Conservation (phyloP, 441 rosid species). For the Jatropha podagrica region DNA sequence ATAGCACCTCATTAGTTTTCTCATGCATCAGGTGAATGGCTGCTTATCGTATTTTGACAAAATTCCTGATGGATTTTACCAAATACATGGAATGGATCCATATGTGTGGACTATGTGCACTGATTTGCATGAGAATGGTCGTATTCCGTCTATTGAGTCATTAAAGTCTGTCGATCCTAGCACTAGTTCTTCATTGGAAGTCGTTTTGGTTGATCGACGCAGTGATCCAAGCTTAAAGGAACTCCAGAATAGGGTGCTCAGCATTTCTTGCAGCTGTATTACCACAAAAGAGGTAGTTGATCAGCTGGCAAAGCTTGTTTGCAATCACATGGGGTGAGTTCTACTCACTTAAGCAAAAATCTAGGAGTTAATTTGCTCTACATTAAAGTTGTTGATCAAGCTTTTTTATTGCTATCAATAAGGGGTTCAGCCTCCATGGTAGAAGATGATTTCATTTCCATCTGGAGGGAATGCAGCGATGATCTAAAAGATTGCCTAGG, state of each 20-base stretch:
- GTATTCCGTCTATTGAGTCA: constrained; percentile 85
- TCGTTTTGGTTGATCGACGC: constrained; percentile 69
- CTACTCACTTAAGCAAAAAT: constrained; percentile 15
- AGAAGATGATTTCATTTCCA: constrained; percentile 68
- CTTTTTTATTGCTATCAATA: constrained; percentile 32
- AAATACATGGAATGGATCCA: constrained; percentile 85
- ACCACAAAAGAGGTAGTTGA: constrained; percentile 88
- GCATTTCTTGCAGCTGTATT: constrained; percentile 66
- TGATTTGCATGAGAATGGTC: constrained; percentile 79
- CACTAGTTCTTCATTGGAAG: constrained; percentile 64
- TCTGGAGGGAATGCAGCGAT: constrained; percentile 79
- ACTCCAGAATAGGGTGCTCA: constrained; percentile 71
- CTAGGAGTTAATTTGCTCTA: constrained; percentile 17
- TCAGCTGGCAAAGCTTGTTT: constrained; percentile 92
- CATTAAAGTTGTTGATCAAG: constrained; percentile 20
- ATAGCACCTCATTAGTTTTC: constrained; percentile 15
- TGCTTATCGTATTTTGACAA: constrained; percentile 86
- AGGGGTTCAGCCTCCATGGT: constrained; percentile 70
- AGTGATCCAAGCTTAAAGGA: constrained; percentile 82
- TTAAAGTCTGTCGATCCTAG: constrained; percentile 73
- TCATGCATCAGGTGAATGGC: constrained; percentile 81
- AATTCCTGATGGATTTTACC: constrained; percentile 98
- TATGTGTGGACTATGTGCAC: constrained; percentile 91
- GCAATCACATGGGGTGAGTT: constrained; percentile 92
- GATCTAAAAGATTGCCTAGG: constrained; percentile 80